These are phyloP conservation scores for Schizophyllum amplum DNA, from an alignment of 1,284 basidiomycete genomes.

Conservation along the genomic window DNA sequence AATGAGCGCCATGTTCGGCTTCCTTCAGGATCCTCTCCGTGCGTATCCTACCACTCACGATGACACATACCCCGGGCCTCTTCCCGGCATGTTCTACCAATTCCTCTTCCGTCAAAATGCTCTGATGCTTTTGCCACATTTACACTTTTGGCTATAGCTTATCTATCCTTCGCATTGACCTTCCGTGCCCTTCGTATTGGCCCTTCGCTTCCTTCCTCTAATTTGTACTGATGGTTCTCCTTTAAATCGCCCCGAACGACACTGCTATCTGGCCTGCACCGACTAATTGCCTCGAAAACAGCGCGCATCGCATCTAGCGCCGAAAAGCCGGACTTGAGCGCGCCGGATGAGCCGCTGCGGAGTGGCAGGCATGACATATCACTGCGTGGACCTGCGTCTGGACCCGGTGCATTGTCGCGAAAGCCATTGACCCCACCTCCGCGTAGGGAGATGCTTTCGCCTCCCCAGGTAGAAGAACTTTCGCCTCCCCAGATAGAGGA, in stretches of 20 bases:
- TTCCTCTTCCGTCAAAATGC: background rate
- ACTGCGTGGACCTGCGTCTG: slow-evolving; percentile 12
- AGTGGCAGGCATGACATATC: background rate
- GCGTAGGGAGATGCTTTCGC: slow-evolving; percentile 8
- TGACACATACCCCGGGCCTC: background rate
- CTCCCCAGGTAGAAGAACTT: slow-evolving; percentile 10
- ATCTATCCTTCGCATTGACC: slow-evolving; percentile 4
- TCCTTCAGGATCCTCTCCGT: slow-evolving; percentile 49
- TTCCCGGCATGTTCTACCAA: background rate
- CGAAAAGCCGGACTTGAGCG: slow-evolving; percentile 30
- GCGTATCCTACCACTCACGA: slow-evolving; percentile 20
- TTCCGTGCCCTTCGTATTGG: slow-evolving; percentile 4
- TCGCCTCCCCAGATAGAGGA: slow-evolving; percentile 9
- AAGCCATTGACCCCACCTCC: slow-evolving; percentile 12
- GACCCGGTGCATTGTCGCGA: slow-evolving; percentile 9
- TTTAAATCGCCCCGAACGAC: slow-evolving; percentile 2
- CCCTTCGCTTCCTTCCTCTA: background rate
- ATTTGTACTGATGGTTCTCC: background rate
- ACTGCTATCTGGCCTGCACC: background rate
- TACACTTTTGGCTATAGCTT: slow-evolving; percentile 2
- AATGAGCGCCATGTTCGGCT: slow-evolving; percentile 62
- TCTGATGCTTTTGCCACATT: background rate
- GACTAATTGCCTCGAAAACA: slow-evolving; percentile 15
- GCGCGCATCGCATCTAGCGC: slow-evolving; percentile 34
- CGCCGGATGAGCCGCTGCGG: slow-evolving; percentile 8